Evolutionary conservation across 768 basidiomycete genomes (phyloP).

Genomic region (Panaeolus cyanescens): DNA sequence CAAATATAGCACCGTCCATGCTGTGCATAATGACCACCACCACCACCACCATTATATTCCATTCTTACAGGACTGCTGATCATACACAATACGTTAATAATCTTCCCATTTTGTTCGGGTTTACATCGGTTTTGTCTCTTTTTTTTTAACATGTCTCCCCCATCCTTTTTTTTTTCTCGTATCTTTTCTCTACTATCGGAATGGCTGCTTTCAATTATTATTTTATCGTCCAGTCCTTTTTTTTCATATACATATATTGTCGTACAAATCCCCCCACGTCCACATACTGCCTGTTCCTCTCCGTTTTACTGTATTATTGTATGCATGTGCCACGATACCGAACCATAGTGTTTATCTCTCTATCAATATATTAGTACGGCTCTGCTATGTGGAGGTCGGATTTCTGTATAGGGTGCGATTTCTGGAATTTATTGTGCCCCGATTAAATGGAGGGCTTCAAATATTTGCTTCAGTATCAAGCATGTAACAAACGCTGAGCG

Average conservation of each 20-base stretch:
- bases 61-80: neutral
- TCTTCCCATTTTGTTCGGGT: neutral
- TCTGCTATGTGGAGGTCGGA: neutral
- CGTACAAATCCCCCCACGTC: neutral
- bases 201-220: neutral
- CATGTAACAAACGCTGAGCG: too few species aligned
- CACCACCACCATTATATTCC: neutral
- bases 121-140: neutral
- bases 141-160: neutral
- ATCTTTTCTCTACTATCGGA: neutral
- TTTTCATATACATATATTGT: neutral
- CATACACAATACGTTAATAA: neutral
- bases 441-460: too few species aligned
- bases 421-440: too few species aligned
- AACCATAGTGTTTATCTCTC: neutral
- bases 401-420: too few species aligned
- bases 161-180: neutral
- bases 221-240: neutral
- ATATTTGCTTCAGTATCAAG: too few species aligned
- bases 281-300: neutral
- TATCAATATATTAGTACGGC: neutral
- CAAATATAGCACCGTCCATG: neutral
- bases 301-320: neutral
- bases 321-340: conserved; percentile 1
- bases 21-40: neutral